A percentile compares a stretch with the other conserved stretches of the same genome.
phyloP scores from a whole-genome alignment of 2,329 filamentous ascomycete genomes.

The Polytolypa hystricis region DNA sequence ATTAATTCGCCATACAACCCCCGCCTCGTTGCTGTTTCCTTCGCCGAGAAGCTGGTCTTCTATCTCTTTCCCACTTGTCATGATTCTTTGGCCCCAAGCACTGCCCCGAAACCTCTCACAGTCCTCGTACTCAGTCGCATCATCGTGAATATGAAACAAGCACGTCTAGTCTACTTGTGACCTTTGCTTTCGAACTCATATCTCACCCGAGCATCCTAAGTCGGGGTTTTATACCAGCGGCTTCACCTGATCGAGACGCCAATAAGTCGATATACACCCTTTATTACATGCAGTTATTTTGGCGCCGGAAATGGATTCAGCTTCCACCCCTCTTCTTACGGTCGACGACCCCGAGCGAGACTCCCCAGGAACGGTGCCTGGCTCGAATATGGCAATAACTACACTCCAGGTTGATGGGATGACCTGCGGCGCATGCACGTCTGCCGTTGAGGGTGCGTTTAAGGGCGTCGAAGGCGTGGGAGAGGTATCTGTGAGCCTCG shows the following conservation, averaged over 20 bases:
- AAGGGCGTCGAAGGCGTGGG: slow-evolving; percentile 69
- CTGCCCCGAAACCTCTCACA: background rate
- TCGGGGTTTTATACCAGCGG: background rate
- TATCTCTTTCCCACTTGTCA: too few species aligned
- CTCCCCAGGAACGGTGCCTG: slow-evolving; percentile 16
- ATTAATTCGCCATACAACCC: too few species aligned
- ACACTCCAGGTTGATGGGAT: slow-evolving; percentile 83
- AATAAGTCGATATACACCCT: background rate
- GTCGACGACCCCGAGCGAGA: slow-evolving; percentile 10
- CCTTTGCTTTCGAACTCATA: background rate
- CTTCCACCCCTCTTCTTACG: slow-evolving; percentile 9
- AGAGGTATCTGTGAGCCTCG: slow-evolving; percentile 79
- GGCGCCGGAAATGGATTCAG: slow-evolving; percentile 10
- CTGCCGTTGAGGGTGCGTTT: slow-evolving; percentile 87
- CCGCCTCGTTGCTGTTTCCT: background rate
- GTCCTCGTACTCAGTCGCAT: background rate
- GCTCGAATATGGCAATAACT: slow-evolving; percentile 70
- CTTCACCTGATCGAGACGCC: background rate
- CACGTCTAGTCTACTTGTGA: background rate
- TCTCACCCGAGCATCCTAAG: too few species aligned
- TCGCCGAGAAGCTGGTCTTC: slow-evolving; percentile 7
- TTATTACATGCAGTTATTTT: slow-evolving; percentile 1
- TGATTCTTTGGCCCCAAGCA: background rate
- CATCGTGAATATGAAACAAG: too few species aligned
- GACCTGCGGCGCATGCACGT: slow-evolving; percentile 85